Base-by-base conservation (phyloP, 768 basidiomycete genomes). In the Kondoa subrosea region DNA sequence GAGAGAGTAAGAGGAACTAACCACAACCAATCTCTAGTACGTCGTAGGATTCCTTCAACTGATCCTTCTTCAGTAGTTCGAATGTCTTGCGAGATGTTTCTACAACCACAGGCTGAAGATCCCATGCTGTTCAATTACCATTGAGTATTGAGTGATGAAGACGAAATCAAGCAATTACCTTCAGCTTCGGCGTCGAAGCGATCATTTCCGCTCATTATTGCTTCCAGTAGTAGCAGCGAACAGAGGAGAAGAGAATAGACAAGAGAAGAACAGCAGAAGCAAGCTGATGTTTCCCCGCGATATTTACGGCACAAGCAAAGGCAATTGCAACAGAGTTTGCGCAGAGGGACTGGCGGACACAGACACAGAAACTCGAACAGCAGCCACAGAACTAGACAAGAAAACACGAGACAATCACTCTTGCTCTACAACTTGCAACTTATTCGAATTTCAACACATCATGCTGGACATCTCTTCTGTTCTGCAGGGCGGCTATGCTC, bases 401-500 rank as follows among this genome's bases (percentile, higher is more conserved):
- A 50, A 50, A 8, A 50, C 40, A 50, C 40, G 21, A 50, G 40
- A 21, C n/a, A n/a, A n/a, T n/a, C 40, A 50, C 40, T 50, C 12
- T 50, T 50, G 12, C 12, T 50, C 40, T 8, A 8, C 40, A 50
- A 50, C 40, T 8, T 8, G 12, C 12, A 50, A 8, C 8, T 50
- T 50, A 8, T 21, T 21, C 40, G 12, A 21, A 21, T 21, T 50
- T 21, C 8, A 50, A 21, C 40, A 50, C 40, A 21, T 8, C 40
- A 50, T 50, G 65, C 68, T 68, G 4, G 70, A 63, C n/a, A 67
- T 69, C 60, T 65, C 67, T 3, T 59, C 64, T 17, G 67, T 66
- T 29, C 71, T 74, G 16, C 72, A 93, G 77, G 92, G 92, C 69
- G 92, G 93, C 56, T 95, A 93, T 80, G 85, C 88, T 68, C 91